Evolutionary conservation across 2,329 filamentous ascomycete species (phyloP), one percentile per base, ranked within the genome.

Genomic region (Calcarisporium arbuscula): DNA sequence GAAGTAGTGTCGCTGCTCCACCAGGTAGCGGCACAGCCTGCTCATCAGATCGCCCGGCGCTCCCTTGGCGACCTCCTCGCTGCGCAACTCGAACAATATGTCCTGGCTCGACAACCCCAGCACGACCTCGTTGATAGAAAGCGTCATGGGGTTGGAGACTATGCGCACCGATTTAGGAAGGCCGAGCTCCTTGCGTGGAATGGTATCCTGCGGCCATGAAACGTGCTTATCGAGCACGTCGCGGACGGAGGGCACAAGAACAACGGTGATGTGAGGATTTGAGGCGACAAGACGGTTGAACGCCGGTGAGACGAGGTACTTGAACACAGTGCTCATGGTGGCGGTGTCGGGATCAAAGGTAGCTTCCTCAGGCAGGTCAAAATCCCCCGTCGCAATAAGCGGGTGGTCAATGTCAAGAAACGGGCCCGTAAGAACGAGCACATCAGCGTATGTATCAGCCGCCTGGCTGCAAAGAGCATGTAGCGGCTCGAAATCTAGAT

Each of bases 361-460:
- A 38, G 74, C 74, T 32, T 81, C 74, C 17, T 80, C 74, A 25
- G 83, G 81, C 39, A 88, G 69, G 51, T 90, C 77, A 53, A 90
- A 82, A 61, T 90, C 83, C 44, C 87, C 82, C 12, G 76, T 73
- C 17, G 87, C 85, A 35, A 98, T 75, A 18, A 94, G 68, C 1
- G 92, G 90, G 55, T 98, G 92, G 48, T 95, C 88, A 22, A 83
- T 70, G 55, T 96, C 92, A 45, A 98, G 71, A 56, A 98, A 95
- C 1, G 92, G 92, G 0, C 92, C 92, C 5, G 76, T 68, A 8
- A 98, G 69, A 28, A 96, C 72, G 19, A 98, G 63, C 4, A 77
- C 76, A 55, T 98, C 92, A 9, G 82, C 84, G 44, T 77, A 80
- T 16, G 72, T 75, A 44, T 86, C 78, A 12, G 78, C 79, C 8